A percentile compares a stretch with the other conserved stretches of the same genome.
Conservation (phyloP, 805 yeast species). For the Groenewaldozyma salmanticensis region DNA sequence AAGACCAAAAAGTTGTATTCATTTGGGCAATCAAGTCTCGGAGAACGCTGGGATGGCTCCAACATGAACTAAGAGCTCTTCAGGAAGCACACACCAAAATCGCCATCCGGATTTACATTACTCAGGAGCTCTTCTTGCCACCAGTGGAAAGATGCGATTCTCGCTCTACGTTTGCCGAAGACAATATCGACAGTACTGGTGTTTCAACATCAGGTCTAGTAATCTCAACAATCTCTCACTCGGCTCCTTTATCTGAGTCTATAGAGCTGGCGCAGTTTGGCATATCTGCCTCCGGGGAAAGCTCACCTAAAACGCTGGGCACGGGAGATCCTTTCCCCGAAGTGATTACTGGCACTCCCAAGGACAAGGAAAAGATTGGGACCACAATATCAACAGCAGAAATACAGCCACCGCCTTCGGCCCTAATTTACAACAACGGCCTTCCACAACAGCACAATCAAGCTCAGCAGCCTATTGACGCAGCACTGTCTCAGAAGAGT, state of each 20-base stretch:
- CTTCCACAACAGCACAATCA: neutral
- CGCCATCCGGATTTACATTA: constrained; percentile 16
- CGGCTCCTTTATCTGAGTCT: too few species aligned
- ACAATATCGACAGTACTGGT: too few species aligned
- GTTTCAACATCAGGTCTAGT: too few species aligned
- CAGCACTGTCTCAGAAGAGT: too few species aligned
- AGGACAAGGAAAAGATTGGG: neutral
- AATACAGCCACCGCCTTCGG: neutral
- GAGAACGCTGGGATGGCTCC: constrained; percentile 39
- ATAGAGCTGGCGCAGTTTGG: too few species aligned
- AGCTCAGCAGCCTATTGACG: neutral
- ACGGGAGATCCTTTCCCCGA: constrained; percentile 1
- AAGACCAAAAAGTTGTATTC: constrained; percentile 34
- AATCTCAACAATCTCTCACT: too few species aligned
- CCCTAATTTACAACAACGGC: neutral
- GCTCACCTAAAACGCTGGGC: too few species aligned
- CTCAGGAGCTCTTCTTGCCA: constrained; percentile 6
- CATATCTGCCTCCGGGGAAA: too few species aligned
- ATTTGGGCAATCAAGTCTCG: constrained; percentile 53
- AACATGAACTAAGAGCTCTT: constrained; percentile 27
- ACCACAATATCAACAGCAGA: neutral
- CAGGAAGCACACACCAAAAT: constrained; percentile 19
- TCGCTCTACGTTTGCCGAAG: neutral
- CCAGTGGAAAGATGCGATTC: too few species aligned
- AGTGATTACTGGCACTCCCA: neutral